Evolutionary conservation across 345 rosid genomes (phyloP).

Genomic region (Populus simonii): DNA sequence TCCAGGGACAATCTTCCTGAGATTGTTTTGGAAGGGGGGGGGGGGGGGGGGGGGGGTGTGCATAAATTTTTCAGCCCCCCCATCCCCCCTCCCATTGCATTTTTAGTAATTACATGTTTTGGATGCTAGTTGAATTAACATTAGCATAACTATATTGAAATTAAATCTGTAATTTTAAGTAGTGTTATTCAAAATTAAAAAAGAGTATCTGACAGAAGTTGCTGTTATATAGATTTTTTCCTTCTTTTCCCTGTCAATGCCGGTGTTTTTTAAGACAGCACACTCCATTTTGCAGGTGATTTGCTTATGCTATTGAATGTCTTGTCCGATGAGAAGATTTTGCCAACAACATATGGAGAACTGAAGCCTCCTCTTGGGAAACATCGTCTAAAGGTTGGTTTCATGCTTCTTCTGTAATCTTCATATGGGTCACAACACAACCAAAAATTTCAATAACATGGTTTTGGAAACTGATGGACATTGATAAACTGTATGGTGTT

Average conservation of each 20-base stretch:
- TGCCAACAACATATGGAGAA: constrained; percentile 93
- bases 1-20: background rate
- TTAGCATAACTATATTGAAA: background rate
- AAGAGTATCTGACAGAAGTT: background rate
- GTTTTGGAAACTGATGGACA: background rate
- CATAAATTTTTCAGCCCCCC: background rate
- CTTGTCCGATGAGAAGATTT: constrained; percentile 67
- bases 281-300: constrained; percentile 51
- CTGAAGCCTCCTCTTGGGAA: constrained; percentile 97
- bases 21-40: background rate
- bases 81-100: background rate
- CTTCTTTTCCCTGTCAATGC: constrained; percentile 3
- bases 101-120: background rate
- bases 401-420: background rate
- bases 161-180: background rate
- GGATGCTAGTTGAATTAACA: background rate
- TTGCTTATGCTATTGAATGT: constrained; percentile 70
- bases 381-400: constrained; percentile 85
- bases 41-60: background rate
- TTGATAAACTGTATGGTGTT: background rate
- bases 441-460: background rate
- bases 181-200: background rate
- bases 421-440: background rate
- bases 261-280: constrained; percentile 7
- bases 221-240: background rate